A percentile compares a stretch with the other conserved stretches of the same genome.
These are phyloP conservation scores for Daldinia bambusicola DNA, from an alignment of 495 filamentous ascomycete genomes.

Conservation along the genomic window DNA sequence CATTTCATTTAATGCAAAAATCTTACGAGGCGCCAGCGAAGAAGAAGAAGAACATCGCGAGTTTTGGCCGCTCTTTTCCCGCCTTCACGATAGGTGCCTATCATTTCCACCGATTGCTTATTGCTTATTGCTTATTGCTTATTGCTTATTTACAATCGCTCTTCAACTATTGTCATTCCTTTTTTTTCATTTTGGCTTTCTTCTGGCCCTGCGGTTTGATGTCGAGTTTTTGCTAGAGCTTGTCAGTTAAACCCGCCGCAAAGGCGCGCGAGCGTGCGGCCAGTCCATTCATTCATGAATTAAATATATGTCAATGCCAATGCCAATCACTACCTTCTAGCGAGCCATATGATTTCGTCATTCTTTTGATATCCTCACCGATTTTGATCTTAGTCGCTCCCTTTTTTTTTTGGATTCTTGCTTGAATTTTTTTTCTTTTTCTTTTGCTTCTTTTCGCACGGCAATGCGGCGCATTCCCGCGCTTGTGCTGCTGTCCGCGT, in stretches of 20 bases:
- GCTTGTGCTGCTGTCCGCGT: conserved; percentile 17
- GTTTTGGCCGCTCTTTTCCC: not conserved
- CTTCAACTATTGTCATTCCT: not conserved
- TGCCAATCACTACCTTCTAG: too few species aligned
- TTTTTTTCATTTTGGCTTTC: too few species aligned
- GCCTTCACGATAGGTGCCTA: not conserved
- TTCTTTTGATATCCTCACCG: conserved; percentile 2
- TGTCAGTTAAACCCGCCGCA: conserved; percentile 18
- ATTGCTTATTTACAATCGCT: too few species aligned
- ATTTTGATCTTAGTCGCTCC: conserved; percentile 11
- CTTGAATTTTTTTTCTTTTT: not conserved
- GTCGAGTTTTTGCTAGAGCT: conserved; percentile 21
- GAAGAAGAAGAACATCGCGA: conserved; percentile 16
- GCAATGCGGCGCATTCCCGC: conserved; percentile 35
- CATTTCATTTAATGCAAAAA: conserved; percentile 34
- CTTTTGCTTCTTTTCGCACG: not conserved
- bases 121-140: not conserved
- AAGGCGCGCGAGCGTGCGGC: conserved; percentile 20
- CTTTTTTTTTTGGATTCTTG: conserved; percentile 5
- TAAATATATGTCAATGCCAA: too few species aligned
- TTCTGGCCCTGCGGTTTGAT: conserved; percentile 19
- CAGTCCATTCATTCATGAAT: conserved; percentile 8
- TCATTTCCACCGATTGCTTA: conserved; percentile 1
- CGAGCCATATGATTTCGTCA: not conserved
- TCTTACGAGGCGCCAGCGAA: conserved; percentile 25